Evolutionary conservation across 768 basidiomycete species (phyloP).

Genomic region (Lyophyllum shimeji): DNA sequence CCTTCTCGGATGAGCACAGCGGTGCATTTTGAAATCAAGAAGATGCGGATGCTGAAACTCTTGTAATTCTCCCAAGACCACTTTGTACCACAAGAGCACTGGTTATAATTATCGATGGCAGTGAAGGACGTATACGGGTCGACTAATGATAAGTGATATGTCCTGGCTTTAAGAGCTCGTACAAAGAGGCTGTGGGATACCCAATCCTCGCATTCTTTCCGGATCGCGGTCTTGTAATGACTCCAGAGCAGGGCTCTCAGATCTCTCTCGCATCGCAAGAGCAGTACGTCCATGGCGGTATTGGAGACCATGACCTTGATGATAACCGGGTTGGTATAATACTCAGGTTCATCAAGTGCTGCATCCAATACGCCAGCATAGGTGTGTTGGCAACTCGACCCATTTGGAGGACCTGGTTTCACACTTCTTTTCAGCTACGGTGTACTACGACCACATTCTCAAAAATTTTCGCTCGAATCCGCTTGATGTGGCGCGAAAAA

Average conservation of each 20-base stretch:
- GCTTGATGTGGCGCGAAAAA: conserved; percentile 23
- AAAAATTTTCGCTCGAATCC: conserved; percentile 24
- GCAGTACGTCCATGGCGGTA: not conserved
- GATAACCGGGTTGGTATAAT: too few relatives aligned
- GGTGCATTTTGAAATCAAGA: too few relatives aligned
- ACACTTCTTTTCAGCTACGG: not conserved
- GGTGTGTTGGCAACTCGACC: not conserved
- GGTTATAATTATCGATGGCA: not conserved
- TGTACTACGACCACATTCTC: conserved; percentile 24
- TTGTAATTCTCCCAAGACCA: too few relatives aligned
- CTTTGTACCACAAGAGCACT: too few relatives aligned
- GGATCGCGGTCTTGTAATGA: not conserved
- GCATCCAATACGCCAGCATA: conserved; percentile 11
- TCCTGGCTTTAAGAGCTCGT: not conserved
- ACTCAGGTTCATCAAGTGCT: conserved; percentile 7
- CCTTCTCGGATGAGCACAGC: too few relatives aligned
- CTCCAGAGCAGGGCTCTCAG: not conserved
- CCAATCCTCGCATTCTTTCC: not conserved
- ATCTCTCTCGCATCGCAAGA: not conserved
- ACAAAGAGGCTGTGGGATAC: not conserved
- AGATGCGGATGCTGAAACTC: too few relatives aligned
- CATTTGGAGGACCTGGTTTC: not conserved
- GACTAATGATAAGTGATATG: not conserved
- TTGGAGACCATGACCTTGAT: not conserved
- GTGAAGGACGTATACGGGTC: not conserved